A percentile compares a stretch with the other conserved stretches of the same genome.
Evolutionary conservation across 2,329 filamentous ascomycete genomes (phyloP).

Genomic region (Hymenoscyphus fructigenus): DNA sequence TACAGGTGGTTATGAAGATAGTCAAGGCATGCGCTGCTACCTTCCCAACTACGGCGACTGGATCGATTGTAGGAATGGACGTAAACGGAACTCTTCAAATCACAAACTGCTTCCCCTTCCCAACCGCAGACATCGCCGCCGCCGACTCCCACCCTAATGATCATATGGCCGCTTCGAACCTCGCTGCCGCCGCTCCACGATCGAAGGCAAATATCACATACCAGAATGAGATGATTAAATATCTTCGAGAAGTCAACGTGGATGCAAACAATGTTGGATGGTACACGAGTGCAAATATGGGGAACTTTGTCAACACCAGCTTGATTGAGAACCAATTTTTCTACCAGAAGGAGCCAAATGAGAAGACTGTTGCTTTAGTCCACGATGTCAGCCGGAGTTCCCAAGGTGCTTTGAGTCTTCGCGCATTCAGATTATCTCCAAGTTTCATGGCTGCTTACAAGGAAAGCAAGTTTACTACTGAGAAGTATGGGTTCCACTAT

Average conservation of each 20-base stretch:
- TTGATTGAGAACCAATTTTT: conserved; percentile 98
- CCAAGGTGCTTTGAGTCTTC: conserved; percentile 83
- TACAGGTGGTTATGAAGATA: conserved; percentile 92
- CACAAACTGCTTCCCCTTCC: conserved; percentile 95
- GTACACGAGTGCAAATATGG: conserved; percentile 99
- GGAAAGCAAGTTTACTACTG: conserved; percentile 94
- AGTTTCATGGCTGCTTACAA: conserved; percentile 89
- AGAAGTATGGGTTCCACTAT: conserved; percentile 63
- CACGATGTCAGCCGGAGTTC: conserved; percentile 95
- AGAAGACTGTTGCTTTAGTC: conserved; percentile 82
- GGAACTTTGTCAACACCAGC: conserved; percentile 92
- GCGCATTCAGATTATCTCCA: conserved; percentile 86
- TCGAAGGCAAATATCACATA: conserved; percentile 87
- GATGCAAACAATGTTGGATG: conserved; percentile 97
- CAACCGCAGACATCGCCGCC: conserved; percentile 70
- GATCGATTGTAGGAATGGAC: conserved; percentile 92
- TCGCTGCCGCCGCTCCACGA: conserved; percentile 84
- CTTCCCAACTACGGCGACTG: conserved; percentile 87
- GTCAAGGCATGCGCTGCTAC: conserved; percentile 89
- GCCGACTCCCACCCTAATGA: conserved; percentile 73
- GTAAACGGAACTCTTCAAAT: conserved; percentile 76
- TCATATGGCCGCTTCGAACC: conserved; percentile 60
- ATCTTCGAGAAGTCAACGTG: conserved; percentile 94
- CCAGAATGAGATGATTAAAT: conserved; percentile 95
- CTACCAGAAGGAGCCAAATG: conserved; percentile 91